A percentile compares a stretch with the other conserved stretches of the same genome.
Evolutionary conservation across 202 grass and related monocot genomes (phyloP).

Genomic region (Digitaria exilis): DNA sequence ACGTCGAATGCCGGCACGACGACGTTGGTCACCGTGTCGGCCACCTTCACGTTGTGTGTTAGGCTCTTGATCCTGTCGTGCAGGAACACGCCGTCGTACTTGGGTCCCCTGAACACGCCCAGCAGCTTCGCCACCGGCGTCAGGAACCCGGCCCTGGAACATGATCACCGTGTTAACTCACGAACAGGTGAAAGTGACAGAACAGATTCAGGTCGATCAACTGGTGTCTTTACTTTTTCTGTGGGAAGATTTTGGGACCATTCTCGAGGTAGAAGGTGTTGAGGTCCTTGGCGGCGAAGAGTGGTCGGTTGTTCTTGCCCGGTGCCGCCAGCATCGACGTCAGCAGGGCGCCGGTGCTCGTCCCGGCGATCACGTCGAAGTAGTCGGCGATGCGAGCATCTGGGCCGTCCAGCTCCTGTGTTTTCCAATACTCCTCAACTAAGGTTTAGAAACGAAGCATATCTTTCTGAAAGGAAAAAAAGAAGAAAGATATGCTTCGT

Average conservation of each 20-base stretch:
- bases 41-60: constrained; percentile 30
- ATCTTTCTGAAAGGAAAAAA: too few relatives aligned
- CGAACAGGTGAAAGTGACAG: too few relatives aligned
- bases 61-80: constrained; percentile 53
- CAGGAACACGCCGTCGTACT: constrained; percentile 63
- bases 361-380: constrained; percentile 75
- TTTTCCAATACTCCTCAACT: too few relatives aligned
- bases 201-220: too few relatives aligned
- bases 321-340: constrained; percentile 68
- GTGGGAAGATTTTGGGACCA: constrained; percentile 71
- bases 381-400: constrained; percentile 64
- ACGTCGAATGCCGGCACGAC: constrained; percentile 61
- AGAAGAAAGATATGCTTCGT: too few relatives aligned
- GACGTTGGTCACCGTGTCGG: constrained; percentile 59
- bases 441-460: background rate
- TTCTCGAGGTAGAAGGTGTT: constrained; percentile 70
- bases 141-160: constrained; percentile 38
- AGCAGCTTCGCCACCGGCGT: constrained; percentile 4
- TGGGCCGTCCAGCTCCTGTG: constrained; percentile 62
- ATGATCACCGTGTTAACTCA: too few relatives aligned
- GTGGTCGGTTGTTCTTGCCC: constrained; percentile 51
- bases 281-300: constrained; percentile 60
- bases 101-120: constrained; percentile 33
- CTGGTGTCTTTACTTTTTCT: constrained; percentile 18
- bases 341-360: constrained; percentile 66